Evolutionary conservation across 768 basidiomycete genomes (phyloP), one percentile per base, ranked within the genome.

Genomic region (Gymnopilus dilepis): DNA sequence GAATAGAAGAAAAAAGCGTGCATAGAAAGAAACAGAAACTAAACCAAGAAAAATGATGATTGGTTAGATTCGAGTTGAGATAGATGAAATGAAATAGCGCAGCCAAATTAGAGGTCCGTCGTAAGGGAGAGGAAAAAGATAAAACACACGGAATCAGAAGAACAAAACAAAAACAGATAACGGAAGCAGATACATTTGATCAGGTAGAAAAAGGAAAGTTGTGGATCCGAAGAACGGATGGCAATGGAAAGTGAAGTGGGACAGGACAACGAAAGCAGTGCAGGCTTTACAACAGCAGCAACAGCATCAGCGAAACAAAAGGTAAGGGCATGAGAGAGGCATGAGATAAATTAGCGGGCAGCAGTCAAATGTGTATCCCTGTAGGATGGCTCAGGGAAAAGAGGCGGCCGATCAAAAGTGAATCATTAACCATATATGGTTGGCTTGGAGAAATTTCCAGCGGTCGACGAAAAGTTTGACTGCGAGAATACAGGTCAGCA

Each of bases 391-490:
- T n/a, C 26, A 30, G 2, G 26, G 28, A 11, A 30, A 48, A 28
- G 45, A 17, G 22, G 37, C 28, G 47, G 41, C 38, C 52, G 56
- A 45, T 34, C 43, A 41, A 40, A n/a, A 41, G 26, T 34, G 26
- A 48, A 47, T 64, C 47, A 70, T 67, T 69, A 67, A 60, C 70
- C 68, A 54, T 68, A 71, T 57, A 71, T 64, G 30, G 68, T 55
- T 15, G 68, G 69, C 63, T 70, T 70, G 34, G 64, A 65, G 52
- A 70, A 72, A 28, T 59, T 70, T 31, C 69, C 69, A 15, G 56
- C 61, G 13, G 54, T 53, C 21, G 64, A 41, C 11, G 66, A 60
- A 42, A 69, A 67, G 12, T 34, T 41, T 4, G 59, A 48, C 66
- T 69, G 47, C 15, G n/a, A 56, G 28, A 24, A 31, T 45, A 56